Evolutionary conservation across 169 alveolate species (phyloP), one percentile per base, ranked within the genome.

Genomic region (Cystoisospora suis): DNA sequence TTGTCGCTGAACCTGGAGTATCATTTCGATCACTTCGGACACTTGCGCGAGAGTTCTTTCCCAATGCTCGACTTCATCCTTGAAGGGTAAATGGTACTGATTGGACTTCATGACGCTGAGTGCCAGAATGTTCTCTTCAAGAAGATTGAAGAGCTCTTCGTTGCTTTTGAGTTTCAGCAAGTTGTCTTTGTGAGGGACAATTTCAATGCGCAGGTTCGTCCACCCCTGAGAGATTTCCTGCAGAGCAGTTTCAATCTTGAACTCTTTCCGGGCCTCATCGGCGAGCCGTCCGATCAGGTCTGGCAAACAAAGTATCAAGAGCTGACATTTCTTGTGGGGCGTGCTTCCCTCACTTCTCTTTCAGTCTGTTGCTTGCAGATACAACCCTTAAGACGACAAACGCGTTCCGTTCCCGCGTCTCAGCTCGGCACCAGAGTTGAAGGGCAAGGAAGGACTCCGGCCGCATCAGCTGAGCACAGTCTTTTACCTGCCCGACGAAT

Each of bases 181-280:
- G 58, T 23, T 45, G 46, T 81, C 89, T 69, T 92, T 92, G 93
- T 92, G 86, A 45, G 87, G 87, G 61, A 61, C 92, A 38, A 93
- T 89, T 34, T 83, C 90, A 27, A 90, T 72, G 87, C 38, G 80
- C 89, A 89, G 17, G 29, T 56, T 47, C 45, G 58, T 44, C 92
- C 94, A 93, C 91, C 44, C 75, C 49, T 81, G 88, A 56, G 90
- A 90, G 44, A 94, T 94, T 36, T 91, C 94, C 56, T 92, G 92
- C 58, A 94, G 70, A 45, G 94, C 94, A 23, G 56, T 81, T 86
- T 94, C 96, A 12, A 94, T 94, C 91, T 94, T 93, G 44, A 81
- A 91, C 92, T 94, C 95, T 91, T 94, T 94, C 87, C 92, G 61
- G 38, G 96, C 96, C 69, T 94, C 96, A 45, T 90, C 95, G 45